Evolutionary conservation across 2,329 filamentous ascomycete species (phyloP).

Genomic region (Coniochaeta sp.): DNA sequence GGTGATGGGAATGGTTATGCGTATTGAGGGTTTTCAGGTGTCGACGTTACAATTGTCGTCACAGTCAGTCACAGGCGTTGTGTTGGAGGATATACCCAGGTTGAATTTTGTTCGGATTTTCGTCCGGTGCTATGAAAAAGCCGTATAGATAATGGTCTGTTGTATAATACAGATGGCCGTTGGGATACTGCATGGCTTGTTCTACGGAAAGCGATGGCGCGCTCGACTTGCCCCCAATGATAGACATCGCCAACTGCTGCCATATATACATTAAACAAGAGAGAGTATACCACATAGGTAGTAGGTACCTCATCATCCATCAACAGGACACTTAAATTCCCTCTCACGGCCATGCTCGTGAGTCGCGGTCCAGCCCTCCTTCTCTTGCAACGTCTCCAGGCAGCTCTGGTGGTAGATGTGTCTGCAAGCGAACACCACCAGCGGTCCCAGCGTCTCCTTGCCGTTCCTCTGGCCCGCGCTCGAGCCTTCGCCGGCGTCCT

Average conservation of each 20-base stretch:
- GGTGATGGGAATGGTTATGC: constrained; percentile 10
- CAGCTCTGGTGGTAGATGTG: constrained; percentile 65
- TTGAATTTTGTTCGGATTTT: not conserved
- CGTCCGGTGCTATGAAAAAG: not conserved
- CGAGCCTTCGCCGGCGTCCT: constrained; percentile 15
- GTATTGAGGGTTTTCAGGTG: not conserved
- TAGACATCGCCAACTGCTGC: not conserved
- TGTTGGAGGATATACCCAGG: constrained; percentile 1
- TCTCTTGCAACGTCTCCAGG: constrained; percentile 55
- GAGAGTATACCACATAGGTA: too few relatives aligned
- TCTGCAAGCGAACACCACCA: constrained; percentile 62
- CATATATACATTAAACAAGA: not conserved
- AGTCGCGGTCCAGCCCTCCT: constrained; percentile 31
- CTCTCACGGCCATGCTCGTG: constrained; percentile 33
- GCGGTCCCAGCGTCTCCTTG: constrained; percentile 50
- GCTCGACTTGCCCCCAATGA: not conserved
- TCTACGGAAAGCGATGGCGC: not conserved
- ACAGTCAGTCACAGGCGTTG: too few relatives aligned
- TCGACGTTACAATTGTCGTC: too few relatives aligned
- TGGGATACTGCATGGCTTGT: not conserved
- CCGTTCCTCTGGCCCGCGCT: constrained; percentile 16
- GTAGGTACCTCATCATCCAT: constrained; percentile 29
- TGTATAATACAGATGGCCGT: too few relatives aligned
- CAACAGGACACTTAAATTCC: constrained; percentile 50
- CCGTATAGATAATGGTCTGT: too few relatives aligned